These are phyloP conservation scores for Lenzites betulinus DNA, from an alignment of 768 basidiomycete species.

Conservation along the genomic window DNA sequence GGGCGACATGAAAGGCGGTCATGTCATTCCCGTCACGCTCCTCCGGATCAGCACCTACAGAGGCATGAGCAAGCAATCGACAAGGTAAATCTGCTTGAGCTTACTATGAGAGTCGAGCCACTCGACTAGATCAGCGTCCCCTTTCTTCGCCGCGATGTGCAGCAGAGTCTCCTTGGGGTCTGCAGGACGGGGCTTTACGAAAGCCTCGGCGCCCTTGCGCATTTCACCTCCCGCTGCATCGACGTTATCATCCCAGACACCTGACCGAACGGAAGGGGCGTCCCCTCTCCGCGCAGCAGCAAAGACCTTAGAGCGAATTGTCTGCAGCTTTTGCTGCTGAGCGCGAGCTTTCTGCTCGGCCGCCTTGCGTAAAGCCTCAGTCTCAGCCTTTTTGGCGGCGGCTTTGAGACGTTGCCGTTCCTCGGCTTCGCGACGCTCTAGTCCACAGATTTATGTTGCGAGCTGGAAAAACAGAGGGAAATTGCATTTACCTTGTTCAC, in stretches of 20 bases:
- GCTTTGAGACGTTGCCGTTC: constrained; percentile 57
- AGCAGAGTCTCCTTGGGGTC: constrained; percentile 70
- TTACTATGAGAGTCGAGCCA: constrained; percentile 77
- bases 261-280: constrained; percentile 55
- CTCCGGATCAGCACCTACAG: constrained; percentile 69
- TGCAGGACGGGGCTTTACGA: constrained; percentile 45
- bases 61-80: constrained; percentile 10
- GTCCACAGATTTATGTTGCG: background rate
- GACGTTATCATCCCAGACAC: constrained; percentile 67
- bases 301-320: constrained; percentile 62
- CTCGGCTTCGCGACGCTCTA: constrained; percentile 57
- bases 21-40: constrained; percentile 60
- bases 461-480: background rate
- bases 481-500: constrained; percentile 48
- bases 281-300: constrained; percentile 62
- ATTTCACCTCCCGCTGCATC: constrained; percentile 75
- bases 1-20: constrained; percentile 68
- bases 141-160: constrained; percentile 62
- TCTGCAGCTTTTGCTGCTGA: constrained; percentile 54
- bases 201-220: constrained; percentile 54
- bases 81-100: constrained; percentile 29
- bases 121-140: constrained; percentile 57
- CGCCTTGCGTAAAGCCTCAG: constrained; percentile 48
- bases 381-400: constrained; percentile 57
- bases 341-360: constrained; percentile 51